Conservation (phyloP, 306 rosid genomes). For the Vigna angularis region DNA sequence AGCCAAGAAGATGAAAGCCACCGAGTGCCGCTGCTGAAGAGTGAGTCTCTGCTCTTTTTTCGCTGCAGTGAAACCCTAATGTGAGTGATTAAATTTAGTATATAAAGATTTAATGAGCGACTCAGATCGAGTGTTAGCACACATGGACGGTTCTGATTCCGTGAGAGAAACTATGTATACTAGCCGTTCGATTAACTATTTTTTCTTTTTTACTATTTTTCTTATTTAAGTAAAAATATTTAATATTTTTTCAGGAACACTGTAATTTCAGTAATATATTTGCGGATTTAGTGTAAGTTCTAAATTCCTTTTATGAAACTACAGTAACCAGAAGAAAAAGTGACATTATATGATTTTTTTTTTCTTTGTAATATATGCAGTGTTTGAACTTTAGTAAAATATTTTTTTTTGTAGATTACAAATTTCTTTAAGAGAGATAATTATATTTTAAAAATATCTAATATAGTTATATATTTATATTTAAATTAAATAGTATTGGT, state of each 20-base stretch:
- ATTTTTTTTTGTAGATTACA: no score
- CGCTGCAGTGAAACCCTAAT: slow-evolving; percentile 45
- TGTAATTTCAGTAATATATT: no score
- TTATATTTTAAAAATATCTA: no score
- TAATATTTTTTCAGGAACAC: not conserved
- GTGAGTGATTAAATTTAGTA: not conserved
- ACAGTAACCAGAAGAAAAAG: no score
- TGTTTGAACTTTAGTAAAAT: no score
- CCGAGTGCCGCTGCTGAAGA: slow-evolving; percentile 28
- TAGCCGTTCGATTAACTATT: slow-evolving; percentile 16
- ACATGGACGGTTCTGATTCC: slow-evolving; percentile 13
- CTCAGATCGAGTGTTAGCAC: not conserved
- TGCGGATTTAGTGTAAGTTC: no score
- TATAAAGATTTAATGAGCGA: slow-evolving; percentile 30
- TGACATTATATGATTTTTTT: no score
- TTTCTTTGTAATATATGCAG: no score
- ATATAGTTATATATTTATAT: no score
- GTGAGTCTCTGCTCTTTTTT: not conserved
- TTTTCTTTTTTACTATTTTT: not conserved
- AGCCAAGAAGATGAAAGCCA: slow-evolving; percentile 31
- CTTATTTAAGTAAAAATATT: not conserved
- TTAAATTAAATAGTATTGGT: no score
- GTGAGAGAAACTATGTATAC: not conserved
- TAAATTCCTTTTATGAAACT: no score
- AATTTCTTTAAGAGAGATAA: no score